A percentile compares a stretch with the other conserved stretches of the same genome.
Evolutionary conservation across 768 basidiomycete species (phyloP).

Genomic region (Pholiota microspora): DNA sequence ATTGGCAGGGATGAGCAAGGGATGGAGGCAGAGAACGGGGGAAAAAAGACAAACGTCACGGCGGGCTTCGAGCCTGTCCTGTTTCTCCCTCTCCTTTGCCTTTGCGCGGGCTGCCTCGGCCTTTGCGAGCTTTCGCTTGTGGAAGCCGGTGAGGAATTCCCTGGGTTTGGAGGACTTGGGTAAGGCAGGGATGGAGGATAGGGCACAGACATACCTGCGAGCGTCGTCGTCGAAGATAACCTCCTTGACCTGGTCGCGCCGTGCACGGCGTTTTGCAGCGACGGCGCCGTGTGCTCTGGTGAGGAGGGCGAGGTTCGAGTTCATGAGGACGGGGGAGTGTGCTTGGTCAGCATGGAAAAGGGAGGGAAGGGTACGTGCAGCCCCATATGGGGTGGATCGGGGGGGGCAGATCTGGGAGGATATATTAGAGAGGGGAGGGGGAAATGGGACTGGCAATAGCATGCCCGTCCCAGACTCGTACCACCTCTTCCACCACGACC

Average conservation of each 20-base stretch:
- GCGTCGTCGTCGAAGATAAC: slow-evolving; percentile 87
- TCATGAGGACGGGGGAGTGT: slow-evolving; percentile 24
- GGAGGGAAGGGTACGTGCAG: slow-evolving; percentile 6
- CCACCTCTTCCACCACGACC: slow-evolving; percentile 35
- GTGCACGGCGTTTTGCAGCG: slow-evolving; percentile 67
- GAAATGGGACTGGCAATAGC: neutral
- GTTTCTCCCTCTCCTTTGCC: slow-evolving; percentile 75
- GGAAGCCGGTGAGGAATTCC: slow-evolving; percentile 91
- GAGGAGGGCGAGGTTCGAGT: slow-evolving; percentile 43
- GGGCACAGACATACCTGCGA: slow-evolving; percentile 50
- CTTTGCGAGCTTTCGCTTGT: slow-evolving; percentile 87
- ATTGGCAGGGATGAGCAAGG: slow-evolving; percentile 9
- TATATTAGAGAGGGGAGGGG: slow-evolving; percentile 9
- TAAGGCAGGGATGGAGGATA: slow-evolving; percentile 14
- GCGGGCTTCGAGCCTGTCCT: slow-evolving; percentile 69
- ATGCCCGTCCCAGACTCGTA: slow-evolving; percentile 27
- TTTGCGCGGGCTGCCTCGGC: slow-evolving; percentile 72
- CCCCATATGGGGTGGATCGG: slow-evolving; percentile 9
- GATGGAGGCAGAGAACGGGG: slow-evolving; percentile 13
- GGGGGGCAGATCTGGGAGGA: slow-evolving; percentile 11
- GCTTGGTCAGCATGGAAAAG: slow-evolving; percentile 19
- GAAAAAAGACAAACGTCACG: slow-evolving; percentile 58
- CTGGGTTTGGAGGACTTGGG: slow-evolving; percentile 43
- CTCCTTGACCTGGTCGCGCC: slow-evolving; percentile 69
- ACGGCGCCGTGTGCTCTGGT: slow-evolving; percentile 63